Evolutionary conservation across 352 stramenopile genomes (phyloP).

Genomic region (Phytophthora cactorum): DNA sequence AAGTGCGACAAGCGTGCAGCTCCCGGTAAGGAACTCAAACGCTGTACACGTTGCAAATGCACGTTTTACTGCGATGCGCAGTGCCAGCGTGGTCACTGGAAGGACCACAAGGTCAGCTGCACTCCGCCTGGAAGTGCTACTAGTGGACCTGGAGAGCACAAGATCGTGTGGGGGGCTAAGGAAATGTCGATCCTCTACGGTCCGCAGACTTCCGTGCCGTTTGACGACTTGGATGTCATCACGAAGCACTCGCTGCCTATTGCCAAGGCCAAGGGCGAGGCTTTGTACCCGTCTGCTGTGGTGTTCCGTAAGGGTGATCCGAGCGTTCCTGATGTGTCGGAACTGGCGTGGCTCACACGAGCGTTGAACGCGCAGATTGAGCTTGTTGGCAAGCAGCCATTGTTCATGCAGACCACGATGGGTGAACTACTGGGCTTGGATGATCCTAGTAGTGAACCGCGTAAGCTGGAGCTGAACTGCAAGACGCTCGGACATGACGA

Average conservation of each 20-base stretch:
- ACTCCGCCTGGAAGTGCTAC: constrained; percentile 42
- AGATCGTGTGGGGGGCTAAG: constrained; percentile 81
- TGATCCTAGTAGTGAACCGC: constrained; percentile 43
- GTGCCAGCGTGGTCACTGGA: constrained; percentile 83
- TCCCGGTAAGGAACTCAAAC: constrained; percentile 65
- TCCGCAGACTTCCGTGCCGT: constrained; percentile 69
- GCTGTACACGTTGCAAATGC: constrained; percentile 86
- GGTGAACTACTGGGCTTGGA: constrained; percentile 64
- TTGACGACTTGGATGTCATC: constrained; percentile 81
- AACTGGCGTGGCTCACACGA: constrained; percentile 79
- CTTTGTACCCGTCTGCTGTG: constrained; percentile 74
- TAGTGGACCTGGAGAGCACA: constrained; percentile 37
- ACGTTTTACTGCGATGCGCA: constrained; percentile 82
- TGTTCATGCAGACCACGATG: constrained; percentile 81
- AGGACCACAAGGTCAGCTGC: constrained; percentile 86
- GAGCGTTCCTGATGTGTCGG: constrained; percentile 59
- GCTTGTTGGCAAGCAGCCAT: constrained; percentile 65
- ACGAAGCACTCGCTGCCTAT: constrained; percentile 61
- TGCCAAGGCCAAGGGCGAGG: constrained; percentile 48
- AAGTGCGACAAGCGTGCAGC: constrained; percentile 82
- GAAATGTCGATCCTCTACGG: constrained; percentile 87
- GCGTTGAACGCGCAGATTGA: constrained; percentile 67
- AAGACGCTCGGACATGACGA: constrained; percentile 68
- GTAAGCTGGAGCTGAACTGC: constrained; percentile 65
- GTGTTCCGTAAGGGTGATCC: constrained; percentile 79